These are phyloP conservation scores for Psilocybe azurescens DNA, from an alignment of 768 basidiomycete species.

Conservation along the genomic window DNA sequence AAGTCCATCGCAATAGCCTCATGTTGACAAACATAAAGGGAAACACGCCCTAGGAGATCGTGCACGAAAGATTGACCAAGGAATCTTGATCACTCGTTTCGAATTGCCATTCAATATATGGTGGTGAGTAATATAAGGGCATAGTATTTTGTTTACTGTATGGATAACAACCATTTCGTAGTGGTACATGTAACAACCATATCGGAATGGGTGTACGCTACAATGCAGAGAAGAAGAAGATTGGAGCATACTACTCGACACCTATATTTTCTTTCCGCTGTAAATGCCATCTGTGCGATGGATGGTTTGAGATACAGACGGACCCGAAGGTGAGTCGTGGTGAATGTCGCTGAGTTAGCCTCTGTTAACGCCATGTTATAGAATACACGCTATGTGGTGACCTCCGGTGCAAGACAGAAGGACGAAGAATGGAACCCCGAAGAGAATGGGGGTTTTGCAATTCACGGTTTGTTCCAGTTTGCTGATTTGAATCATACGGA, in stretches of 20 bases:
- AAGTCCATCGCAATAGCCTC: neutral
- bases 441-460: constrained; percentile 91
- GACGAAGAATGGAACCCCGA: constrained; percentile 97
- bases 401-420: constrained; percentile 92
- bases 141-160: too few species aligned
- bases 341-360: neutral
- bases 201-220: constrained; percentile 99
- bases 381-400: constrained; percentile 96
- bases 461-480: constrained; percentile 66
- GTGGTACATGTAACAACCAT: constrained; percentile 93
- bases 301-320: constrained; percentile 98
- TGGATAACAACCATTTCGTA: constrained; percentile 30
- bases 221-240: constrained; percentile 98
- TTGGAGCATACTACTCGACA: constrained; percentile 93
- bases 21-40: constrained; percentile 45
- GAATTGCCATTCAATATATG: constrained; percentile 97
- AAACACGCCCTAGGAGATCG: constrained; percentile 95
- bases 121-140: constrained; percentile 64
- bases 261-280: constrained; percentile 96
- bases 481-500: neutral
- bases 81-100: constrained; percentile 94
- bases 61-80: constrained; percentile 95
- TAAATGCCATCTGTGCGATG: constrained; percentile 95
- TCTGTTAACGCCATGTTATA: constrained; percentile 31
- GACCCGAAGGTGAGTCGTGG: constrained; percentile 80